phyloP scores from a whole-genome alignment of 2,329 filamentous ascomycete genomes.

The Cephalotrichum gorgonifer region DNA sequence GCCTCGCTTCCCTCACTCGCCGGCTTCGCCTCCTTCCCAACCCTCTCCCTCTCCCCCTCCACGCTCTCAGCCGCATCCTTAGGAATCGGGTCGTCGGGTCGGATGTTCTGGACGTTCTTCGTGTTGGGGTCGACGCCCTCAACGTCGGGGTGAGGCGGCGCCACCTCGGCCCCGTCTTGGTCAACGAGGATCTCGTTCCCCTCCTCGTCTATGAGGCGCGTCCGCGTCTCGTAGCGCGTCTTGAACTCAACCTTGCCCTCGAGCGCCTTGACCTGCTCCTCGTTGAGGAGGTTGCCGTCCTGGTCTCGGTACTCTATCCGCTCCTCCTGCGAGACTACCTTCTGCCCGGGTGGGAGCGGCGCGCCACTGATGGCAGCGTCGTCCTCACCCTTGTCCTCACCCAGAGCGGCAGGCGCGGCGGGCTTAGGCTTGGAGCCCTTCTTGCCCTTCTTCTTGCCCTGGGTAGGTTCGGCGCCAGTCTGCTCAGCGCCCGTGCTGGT shows the following conservation, averaged over 20 bases:
- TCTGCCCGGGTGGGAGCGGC: conserved; percentile 35
- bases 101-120: conserved; percentile 25
- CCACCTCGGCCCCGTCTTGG: conserved; percentile 30
- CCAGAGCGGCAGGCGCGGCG: no score
- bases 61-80: conserved; percentile 33
- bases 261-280: conserved; percentile 72
- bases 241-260: conserved; percentile 92
- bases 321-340: conserved; percentile 55
- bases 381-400: conserved; percentile 8
- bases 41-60: conserved; percentile 48
- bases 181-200: conserved; percentile 59
- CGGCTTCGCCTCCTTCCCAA: conserved; percentile 46
- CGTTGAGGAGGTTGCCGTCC: conserved; percentile 77
- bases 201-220: conserved; percentile 66
- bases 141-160: conserved; percentile 50
- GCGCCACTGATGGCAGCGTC: conserved; percentile 34
- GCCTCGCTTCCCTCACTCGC: conserved; percentile 54
- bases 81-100: conserved; percentile 26
- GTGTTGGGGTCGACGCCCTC: conserved; percentile 52
- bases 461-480: conserved; percentile 7
- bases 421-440: conserved; percentile 14
- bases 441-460: conserved; percentile 13
- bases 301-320: conserved; percentile 91
- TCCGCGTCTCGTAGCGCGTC: conserved; percentile 92
- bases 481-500: conserved; percentile 5